Conservation (phyloP, 2,329 filamentous ascomycete genomes). For the Sporothrix curviconia region DNA sequence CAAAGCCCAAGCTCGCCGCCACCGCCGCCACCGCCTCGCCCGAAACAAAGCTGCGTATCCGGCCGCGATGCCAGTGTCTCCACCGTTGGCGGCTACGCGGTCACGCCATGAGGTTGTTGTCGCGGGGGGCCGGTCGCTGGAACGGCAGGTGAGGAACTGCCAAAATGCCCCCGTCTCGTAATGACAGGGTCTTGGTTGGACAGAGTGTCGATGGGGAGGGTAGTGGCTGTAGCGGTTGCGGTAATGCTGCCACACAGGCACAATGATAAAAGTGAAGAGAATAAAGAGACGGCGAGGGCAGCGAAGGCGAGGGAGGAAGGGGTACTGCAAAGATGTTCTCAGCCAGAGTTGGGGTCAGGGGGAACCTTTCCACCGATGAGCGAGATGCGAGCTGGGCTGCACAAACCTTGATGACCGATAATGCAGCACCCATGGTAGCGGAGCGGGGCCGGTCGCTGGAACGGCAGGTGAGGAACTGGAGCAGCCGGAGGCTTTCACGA, state of each 20-base stretch:
- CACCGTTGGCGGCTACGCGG: constrained; percentile 33
- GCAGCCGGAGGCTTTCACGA: too few relatives aligned
- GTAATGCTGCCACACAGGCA: constrained; percentile 65
- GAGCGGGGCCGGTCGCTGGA: too few relatives aligned
- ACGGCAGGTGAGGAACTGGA: too few relatives aligned
- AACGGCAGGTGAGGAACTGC: too few relatives aligned
- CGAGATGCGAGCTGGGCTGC: too few relatives aligned
- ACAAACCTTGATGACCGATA: constrained; percentile 35
- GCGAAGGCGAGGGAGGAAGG: constrained; percentile 65
- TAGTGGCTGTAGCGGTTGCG: constrained; percentile 67
- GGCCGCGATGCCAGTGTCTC: constrained; percentile 20
- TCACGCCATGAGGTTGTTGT: constrained; percentile 43
- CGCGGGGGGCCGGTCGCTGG: not conserved
- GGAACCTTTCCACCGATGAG: too few relatives aligned
- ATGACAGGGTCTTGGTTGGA: constrained; percentile 49
- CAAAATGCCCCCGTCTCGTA: constrained; percentile 46
- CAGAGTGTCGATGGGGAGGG: constrained; percentile 59
- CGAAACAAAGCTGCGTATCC: not conserved
- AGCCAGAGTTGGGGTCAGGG: too few relatives aligned
- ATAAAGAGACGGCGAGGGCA: constrained; percentile 64
- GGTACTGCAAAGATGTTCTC: too few relatives aligned
- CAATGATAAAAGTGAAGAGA: constrained; percentile 54
- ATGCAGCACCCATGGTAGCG: constrained; percentile 28
- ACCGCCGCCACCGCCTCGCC: constrained; percentile 14
- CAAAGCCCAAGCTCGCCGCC: constrained; percentile 27